Conservation (phyloP, 257 asterid genomes). For the Solanum chiquidenum region DNA sequence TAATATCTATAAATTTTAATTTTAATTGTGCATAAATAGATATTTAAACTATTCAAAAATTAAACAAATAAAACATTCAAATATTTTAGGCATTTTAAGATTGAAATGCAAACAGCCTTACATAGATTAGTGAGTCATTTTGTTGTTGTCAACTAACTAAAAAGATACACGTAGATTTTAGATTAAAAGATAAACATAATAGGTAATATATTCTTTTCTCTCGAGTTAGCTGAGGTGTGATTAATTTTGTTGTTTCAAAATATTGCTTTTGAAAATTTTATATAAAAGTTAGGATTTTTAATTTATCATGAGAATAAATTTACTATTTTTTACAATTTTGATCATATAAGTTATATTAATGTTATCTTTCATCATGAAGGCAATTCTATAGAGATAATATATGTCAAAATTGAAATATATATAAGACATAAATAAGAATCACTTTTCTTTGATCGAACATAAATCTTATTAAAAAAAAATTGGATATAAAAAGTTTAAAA, state of each 20-base stretch:
- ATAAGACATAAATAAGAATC: background rate
- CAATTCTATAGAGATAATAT: no score
- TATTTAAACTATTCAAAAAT: no score
- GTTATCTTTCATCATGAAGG: background rate
- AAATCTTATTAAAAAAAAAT: no score
- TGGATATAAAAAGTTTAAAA: background rate
- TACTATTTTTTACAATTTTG: background rate
- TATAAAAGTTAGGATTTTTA: background rate
- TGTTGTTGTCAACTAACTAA: no score
- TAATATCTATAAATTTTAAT: no score
- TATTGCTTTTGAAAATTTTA: background rate
- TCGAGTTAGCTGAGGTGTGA: background rate
- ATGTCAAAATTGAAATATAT: fast-evolving
- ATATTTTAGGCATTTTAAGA: background rate
- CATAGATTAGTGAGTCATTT: background rate
- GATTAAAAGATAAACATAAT: no score
- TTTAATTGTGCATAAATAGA: background rate
- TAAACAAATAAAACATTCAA: background rate
- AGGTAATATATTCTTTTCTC: no score
- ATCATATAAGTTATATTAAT: background rate
- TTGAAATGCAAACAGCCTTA: background rate
- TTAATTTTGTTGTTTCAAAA: background rate
- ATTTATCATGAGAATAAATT: no score
- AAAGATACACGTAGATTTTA: no score
- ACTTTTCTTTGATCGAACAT: no score